Conservation (phyloP, 192 early-diverging fungal species). For the Dissophora globulifera region DNA sequence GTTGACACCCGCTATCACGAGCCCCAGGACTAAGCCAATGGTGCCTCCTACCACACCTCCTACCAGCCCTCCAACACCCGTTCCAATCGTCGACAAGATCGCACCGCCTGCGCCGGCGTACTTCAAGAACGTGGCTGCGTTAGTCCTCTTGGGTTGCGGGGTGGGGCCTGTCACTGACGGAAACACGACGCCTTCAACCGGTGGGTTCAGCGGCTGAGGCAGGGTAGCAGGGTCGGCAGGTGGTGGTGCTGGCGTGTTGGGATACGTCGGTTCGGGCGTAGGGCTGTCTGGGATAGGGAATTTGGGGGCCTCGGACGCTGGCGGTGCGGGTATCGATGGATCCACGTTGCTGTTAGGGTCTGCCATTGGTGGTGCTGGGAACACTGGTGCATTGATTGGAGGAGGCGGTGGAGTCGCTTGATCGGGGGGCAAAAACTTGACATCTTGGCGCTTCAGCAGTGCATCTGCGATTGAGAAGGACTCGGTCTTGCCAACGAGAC, state of each 20-base stretch:
- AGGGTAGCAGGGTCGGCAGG: neutral
- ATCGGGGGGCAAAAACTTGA: no score
- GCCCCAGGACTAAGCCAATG: neutral
- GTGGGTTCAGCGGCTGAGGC: neutral
- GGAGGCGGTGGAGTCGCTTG: no score
- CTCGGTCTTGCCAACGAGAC: constrained; percentile 3
- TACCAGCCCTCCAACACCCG: constrained; percentile 16
- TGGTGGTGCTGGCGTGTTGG: neutral
- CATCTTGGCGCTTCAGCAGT: neutral
- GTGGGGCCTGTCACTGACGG: neutral
- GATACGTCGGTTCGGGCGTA: neutral
- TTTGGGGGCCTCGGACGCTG: neutral
- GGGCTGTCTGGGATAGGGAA: no score
- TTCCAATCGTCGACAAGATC: constrained; percentile 1
- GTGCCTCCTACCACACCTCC: constrained; percentile 21
- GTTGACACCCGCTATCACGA: neutral
- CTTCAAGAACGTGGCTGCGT: neutral
- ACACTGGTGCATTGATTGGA: no score
- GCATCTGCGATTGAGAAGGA: neutral
- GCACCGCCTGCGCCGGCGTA: constrained; percentile 17
- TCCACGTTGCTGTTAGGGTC: neutral
- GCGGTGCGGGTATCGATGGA: neutral
- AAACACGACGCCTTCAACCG: neutral
- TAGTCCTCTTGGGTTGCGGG: neutral
- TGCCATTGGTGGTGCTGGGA: neutral